Evolutionary conservation across 371 early-diverging fungal genomes (phyloP), one percentile per base, ranked within the genome.

Genomic region (Funneliformis caledonium): DNA sequence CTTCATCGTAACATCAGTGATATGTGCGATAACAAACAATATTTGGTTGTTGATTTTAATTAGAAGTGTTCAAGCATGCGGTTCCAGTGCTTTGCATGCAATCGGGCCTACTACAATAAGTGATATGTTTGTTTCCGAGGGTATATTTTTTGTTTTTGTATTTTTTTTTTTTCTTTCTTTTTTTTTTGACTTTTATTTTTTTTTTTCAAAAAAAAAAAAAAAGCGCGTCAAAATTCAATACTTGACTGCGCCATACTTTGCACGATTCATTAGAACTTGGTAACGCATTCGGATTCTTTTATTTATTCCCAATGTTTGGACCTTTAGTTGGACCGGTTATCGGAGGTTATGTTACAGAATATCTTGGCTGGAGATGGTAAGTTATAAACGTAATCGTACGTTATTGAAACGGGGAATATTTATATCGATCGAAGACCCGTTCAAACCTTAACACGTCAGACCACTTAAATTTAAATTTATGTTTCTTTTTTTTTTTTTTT

Each of bases 11-110:
- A 87, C 93, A 1, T 92, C 92, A 16, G 74, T 94, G 3, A 94
- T 93, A 1, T 92, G 93, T 62, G 93, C 92, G 8, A 81, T 92
- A 22, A 87, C 93, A 7, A 81, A 83, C 2, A 85, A 78, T 16
- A 88, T 92, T 37, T 78, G 83, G 4, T 68, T 88, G 5, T 89
- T 95, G 61, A 88, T 93, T 43, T 80, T 85, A 14, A 87, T 92
- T 56, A 89, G 95, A 0, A 82, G 91, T 16, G 83, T 94, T 16
- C 95, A 95, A 83, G 85, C 93, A 8, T 85, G 87, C 33, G 94
- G 95, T 4, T 88, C 93, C 4, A 90, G 92, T 48, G 50, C 75
- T 22, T 33, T 74, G 50, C 31, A 37, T 33, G 37, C 42, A 37
- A 60, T 74, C 37, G 75, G 75, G 59, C 31, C 56, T 50, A 33